Conservation (phyloP, 768 basidiomycete genomes). For the Strobilomyces dryophilus region DNA sequence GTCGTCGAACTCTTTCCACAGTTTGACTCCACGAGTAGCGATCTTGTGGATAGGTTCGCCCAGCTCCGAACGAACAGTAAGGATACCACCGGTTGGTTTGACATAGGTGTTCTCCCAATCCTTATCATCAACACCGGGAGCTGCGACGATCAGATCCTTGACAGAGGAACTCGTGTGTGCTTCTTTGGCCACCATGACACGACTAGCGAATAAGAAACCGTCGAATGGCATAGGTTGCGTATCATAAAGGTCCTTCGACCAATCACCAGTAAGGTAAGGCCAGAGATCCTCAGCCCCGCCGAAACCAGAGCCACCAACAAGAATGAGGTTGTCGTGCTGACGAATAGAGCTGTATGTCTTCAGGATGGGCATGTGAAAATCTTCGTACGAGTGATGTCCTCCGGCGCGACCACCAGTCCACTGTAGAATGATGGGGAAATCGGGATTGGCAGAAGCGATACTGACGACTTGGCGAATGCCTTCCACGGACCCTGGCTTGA, state of each 20-base stretch:
- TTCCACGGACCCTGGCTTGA: constrained; percentile 98
- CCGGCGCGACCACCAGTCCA: constrained; percentile 99
- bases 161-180: constrained; percentile 92
- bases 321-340: constrained; percentile 80
- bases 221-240: constrained; percentile 98
- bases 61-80: constrained; percentile 96
- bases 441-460: constrained; percentile 90
- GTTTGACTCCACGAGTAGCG: constrained; percentile 91
- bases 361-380: constrained; percentile 95
- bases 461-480: constrained; percentile 96
- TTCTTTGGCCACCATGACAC: constrained; percentile 99
- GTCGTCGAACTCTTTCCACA: constrained; percentile 99
- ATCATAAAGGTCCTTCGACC: constrained; percentile 78
- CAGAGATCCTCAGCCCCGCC: constrained; percentile 93
- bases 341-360: constrained; percentile 89
- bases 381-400: constrained; percentile 97
- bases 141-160: constrained; percentile 95
- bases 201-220: constrained; percentile 92
- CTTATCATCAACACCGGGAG: constrained; percentile 84
- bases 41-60: constrained; percentile 99
- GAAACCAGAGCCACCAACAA: constrained; percentile 94
- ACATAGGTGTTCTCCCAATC: constrained; percentile 94
- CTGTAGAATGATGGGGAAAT: constrained; percentile 96
- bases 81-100: constrained; percentile 92
- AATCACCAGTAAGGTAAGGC: constrained; percentile 96